These are phyloP conservation scores for Chalaropsis thielavioides DNA, from an alignment of 2,329 filamentous ascomycete genomes.

Conservation along the genomic window DNA sequence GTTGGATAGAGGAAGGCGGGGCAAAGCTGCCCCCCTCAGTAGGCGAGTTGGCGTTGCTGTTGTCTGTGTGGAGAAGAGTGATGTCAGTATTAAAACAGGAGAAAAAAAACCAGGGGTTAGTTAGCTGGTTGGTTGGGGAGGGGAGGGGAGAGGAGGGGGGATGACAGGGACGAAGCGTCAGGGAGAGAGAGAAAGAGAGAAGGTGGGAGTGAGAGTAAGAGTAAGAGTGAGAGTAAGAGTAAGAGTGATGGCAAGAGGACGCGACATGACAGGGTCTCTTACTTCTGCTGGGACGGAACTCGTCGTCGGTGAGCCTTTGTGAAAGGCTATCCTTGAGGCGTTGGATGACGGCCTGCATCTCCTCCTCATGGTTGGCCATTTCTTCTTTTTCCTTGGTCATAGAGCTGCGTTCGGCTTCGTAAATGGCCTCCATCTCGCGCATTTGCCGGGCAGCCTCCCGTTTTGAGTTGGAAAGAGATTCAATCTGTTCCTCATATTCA, in stretches of 20 bases:
- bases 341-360: conserved; percentile 81
- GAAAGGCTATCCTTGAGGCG: conserved; percentile 79
- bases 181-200: conserved; percentile 20
- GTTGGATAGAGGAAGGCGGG: conserved; percentile 67
- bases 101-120: background rate
- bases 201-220: conserved; percentile 23
- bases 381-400: conserved; percentile 89
- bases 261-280: conserved; percentile 33
- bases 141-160: background rate
- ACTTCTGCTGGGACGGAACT: conserved; percentile 17
- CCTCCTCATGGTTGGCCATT: conserved; percentile 67
- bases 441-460: conserved; percentile 69
- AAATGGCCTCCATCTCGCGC: conserved; percentile 82
- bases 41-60: conserved; percentile 38
- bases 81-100: background rate
- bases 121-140: background rate
- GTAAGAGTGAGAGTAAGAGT: background rate
- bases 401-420: conserved; percentile 76
- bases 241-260: background rate
- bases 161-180: background rate
- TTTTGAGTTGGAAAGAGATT: conserved; percentile 70
- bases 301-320: conserved; percentile 47
- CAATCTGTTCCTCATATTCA: conserved; percentile 71
- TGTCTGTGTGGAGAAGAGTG: conserved; percentile 25
- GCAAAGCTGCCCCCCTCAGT: conserved; percentile 66